These are phyloP conservation scores for Candida nonsorbophila DNA, from an alignment of 805 yeast species.

Conservation along the genomic window DNA sequence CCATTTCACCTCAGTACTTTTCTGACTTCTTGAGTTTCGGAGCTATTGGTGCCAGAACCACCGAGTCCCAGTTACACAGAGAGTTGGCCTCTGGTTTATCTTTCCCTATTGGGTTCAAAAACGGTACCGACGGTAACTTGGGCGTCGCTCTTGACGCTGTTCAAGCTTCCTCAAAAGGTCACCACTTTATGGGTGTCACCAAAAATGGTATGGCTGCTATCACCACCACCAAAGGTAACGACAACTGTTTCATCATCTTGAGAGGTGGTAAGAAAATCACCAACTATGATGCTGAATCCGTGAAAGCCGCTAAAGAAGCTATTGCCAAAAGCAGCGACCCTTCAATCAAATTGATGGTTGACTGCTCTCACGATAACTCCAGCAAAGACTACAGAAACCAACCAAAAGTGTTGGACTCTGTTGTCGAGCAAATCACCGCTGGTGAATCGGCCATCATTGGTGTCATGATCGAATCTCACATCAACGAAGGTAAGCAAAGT, in stretches of 20 bases:
- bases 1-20: conserved; percentile 93
- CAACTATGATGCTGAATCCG: conserved; percentile 75
- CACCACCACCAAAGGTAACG: conserved; percentile 91
- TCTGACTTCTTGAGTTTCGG: conserved; percentile 92
- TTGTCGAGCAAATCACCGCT: conserved; percentile 70
- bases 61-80: conserved; percentile 96
- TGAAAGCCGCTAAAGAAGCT: conserved; percentile 58
- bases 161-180: conserved; percentile 87
- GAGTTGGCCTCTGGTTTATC: conserved; percentile 95
- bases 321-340: conserved; percentile 52
- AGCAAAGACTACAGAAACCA: conserved; percentile 87
- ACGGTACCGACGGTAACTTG: conserved; percentile 94
- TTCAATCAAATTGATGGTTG: conserved; percentile 77
- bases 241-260: conserved; percentile 82
- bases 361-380: conserved; percentile 96
- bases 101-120: conserved; percentile 97
- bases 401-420: conserved; percentile 76
- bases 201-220: conserved; percentile 96
- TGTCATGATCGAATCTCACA: conserved; percentile 92
- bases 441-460: conserved; percentile 85
- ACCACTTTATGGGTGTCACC: conserved; percentile 91
- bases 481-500: conserved; percentile 89
- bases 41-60: conserved; percentile 98
- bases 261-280: conserved; percentile 96
- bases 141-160: conserved; percentile 95